These are phyloP conservation scores for Avena insularis DNA, from an alignment of 176 grass and related monocot genomes.

Conservation along the genomic window DNA sequence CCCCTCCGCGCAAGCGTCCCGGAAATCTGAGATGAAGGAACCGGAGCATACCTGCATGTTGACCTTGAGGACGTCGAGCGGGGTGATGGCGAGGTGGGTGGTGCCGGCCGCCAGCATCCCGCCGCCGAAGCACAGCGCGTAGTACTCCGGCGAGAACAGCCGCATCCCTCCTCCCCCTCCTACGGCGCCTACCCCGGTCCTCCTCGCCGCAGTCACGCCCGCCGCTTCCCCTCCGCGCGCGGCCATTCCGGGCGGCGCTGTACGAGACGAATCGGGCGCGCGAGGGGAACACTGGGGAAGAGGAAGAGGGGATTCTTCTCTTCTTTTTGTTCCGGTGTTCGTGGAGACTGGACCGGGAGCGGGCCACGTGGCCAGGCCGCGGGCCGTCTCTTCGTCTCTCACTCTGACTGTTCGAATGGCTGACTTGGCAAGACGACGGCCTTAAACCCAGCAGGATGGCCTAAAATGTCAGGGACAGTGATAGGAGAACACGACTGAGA, in stretches of 20 bases:
- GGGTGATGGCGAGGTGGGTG: constrained; percentile 93
- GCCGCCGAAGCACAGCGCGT: constrained; percentile 82
- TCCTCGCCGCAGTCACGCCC: constrained; percentile 31
- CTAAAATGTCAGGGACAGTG: not conserved
- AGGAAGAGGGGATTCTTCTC: constrained; percentile 4
- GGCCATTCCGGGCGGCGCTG: constrained; percentile 35
- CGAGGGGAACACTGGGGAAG: not conserved
- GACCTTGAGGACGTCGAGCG: constrained; percentile 95
- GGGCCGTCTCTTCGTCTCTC: constrained; percentile 23
- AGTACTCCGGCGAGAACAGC: constrained; percentile 91
- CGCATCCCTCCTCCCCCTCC: constrained; percentile 47
- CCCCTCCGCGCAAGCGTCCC: not conserved
- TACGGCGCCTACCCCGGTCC: not conserved
- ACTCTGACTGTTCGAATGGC: not conserved
- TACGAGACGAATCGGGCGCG: constrained; percentile 11
- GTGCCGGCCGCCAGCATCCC: constrained; percentile 91
- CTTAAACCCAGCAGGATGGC: constrained; percentile 38
- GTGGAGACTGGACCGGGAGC: constrained; percentile 62
- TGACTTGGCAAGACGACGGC: constrained; percentile 38
- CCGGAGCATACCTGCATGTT: constrained; percentile 78
- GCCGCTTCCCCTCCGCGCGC: constrained; percentile 38
- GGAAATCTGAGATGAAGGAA: not conserved
- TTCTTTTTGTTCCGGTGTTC: constrained; percentile 33
- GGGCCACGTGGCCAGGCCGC: constrained; percentile 57
- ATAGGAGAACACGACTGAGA: not conserved